Evolutionary conservation across 805 yeast genomes (phyloP).

Genomic region (Debaryomyces castellii): DNA sequence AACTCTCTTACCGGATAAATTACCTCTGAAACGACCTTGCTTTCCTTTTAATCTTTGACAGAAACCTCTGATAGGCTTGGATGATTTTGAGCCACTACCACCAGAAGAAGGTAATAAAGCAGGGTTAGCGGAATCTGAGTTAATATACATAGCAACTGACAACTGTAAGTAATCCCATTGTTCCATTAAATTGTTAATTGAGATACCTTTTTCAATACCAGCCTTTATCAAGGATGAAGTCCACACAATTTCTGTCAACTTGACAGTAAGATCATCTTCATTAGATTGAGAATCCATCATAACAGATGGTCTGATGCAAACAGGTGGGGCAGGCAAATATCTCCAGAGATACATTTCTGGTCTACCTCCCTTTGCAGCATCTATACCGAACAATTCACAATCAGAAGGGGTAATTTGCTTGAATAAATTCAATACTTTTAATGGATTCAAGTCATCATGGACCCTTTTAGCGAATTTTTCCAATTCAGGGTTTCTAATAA

Average conservation of each 20-base stretch:
- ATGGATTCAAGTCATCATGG: slow-evolving; percentile 90
- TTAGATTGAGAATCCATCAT: slow-evolving; percentile 89
- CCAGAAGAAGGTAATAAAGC: slow-evolving; percentile 71
- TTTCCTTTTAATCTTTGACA: slow-evolving; percentile 98
- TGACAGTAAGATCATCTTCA: slow-evolving; percentile 96
- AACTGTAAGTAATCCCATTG: slow-evolving; percentile 98
- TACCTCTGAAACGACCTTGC: slow-evolving; percentile 98
- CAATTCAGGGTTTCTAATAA: slow-evolving; percentile 77
- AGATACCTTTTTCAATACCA: slow-evolving; percentile 92
- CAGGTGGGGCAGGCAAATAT: slow-evolving; percentile 98
- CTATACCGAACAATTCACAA: slow-evolving; percentile 90
- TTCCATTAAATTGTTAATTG: slow-evolving; percentile 92
- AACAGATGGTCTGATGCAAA: slow-evolving; percentile 96
- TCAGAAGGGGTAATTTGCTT: slow-evolving; percentile 83
- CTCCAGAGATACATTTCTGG: slow-evolving; percentile 98
- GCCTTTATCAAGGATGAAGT: slow-evolving; percentile 92
- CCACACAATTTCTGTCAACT: slow-evolving; percentile 95
- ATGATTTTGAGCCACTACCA: slow-evolving; percentile 50
- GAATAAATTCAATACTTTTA: slow-evolving; percentile 83
- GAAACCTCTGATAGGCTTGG: slow-evolving; percentile 87
- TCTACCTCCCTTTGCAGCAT: slow-evolving; percentile 82
- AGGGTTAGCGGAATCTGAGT: slow-evolving; percentile 89
- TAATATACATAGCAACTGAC: slow-evolving; percentile 95
- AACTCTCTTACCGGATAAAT: slow-evolving; percentile 96
- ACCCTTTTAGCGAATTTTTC: slow-evolving; percentile 85